Conservation (phyloP, 192 early-diverging fungal species). For the Podochytrium sp. region DNA sequence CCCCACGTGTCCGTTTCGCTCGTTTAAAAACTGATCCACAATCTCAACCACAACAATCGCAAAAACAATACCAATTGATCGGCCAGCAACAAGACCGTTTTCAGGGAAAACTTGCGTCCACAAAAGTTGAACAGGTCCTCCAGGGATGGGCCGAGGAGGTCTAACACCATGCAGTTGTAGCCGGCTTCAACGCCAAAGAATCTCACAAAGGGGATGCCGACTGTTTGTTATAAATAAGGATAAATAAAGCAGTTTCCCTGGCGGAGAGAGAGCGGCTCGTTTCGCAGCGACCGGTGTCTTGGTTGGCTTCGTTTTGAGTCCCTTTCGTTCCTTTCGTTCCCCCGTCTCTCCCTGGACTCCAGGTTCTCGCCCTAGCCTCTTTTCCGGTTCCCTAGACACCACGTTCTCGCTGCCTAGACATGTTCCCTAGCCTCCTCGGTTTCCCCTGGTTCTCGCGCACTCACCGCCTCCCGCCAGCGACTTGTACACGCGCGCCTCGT, state of each 20-base stretch:
- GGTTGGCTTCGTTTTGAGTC: too few relatives aligned
- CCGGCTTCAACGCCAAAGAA: constrained; percentile 56
- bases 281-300: too few relatives aligned
- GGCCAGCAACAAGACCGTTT: constrained; percentile 56
- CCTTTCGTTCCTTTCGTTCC: too few relatives aligned
- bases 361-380: constrained; percentile 63
- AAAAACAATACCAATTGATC: constrained; percentile 57
- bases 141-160: constrained; percentile 61
- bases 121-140: constrained; percentile 73
- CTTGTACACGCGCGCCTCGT: constrained; percentile 96
- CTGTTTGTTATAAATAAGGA: constrained; percentile 32
- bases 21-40: too few relatives aligned
- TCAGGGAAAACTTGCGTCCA: constrained; percentile 64
- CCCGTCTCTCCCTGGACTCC: constrained; percentile 40
- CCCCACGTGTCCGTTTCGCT: too few relatives aligned
- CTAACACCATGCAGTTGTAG: constrained; percentile 70
- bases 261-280: too few relatives aligned
- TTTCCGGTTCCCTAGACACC: constrained; percentile 47
- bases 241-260: too few relatives aligned
- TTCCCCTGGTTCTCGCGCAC: constrained; percentile 1
- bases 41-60: background rate
- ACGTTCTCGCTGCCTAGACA: background rate
- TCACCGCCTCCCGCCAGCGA: constrained; percentile 83
- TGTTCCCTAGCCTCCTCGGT: background rate
- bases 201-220: constrained; percentile 69